phyloP scores from a whole-genome alignment of 371 early-diverging fungal species.

The Mortierella sp. region DNA sequence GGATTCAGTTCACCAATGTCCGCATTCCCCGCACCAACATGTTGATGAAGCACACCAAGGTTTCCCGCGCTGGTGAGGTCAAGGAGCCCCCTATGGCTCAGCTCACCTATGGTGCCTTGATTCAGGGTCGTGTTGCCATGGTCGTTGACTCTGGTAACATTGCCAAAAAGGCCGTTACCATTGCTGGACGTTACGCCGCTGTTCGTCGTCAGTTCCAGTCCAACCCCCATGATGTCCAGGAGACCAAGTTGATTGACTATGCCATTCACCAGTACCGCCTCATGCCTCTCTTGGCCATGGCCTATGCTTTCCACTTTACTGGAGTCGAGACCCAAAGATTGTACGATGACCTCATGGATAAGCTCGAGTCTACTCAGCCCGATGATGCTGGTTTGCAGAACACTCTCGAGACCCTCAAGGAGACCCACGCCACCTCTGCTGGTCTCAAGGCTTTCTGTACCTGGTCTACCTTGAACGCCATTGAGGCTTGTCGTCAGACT shows the following conservation, averaged over 20 bases:
- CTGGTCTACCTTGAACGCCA: conserved; percentile 87
- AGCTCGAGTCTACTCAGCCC: conserved; percentile 75
- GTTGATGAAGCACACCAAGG: conserved; percentile 95
- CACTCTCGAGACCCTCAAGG: conserved; percentile 85
- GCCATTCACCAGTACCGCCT: conserved; percentile 93
- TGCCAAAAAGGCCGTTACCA: conserved; percentile 91
- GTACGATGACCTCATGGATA: conserved; percentile 83
- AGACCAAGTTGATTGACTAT: conserved; percentile 93
- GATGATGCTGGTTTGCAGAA: conserved; percentile 76
- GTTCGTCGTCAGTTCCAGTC: conserved; percentile 90
- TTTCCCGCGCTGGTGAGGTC: conserved; percentile 80
- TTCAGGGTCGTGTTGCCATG: conserved; percentile 92
- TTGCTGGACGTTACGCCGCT: conserved; percentile 92
- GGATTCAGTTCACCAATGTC: conserved; percentile 87
- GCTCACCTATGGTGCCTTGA: conserved; percentile 91
- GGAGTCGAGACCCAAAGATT: conserved; percentile 85
- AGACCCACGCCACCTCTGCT: conserved; percentile 92
- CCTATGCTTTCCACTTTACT: conserved; percentile 92
- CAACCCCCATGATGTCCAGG: conserved; percentile 63
- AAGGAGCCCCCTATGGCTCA: conserved; percentile 76
- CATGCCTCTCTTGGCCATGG: conserved; percentile 90
- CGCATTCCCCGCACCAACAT: conserved; percentile 85
- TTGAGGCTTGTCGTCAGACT: conserved; percentile 91
- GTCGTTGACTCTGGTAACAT: conserved; percentile 90
- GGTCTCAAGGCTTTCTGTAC: conserved; percentile 97